Evolutionary conservation across 1,284 basidiomycete species (phyloP), one percentile per base, ranked within the genome.

Genomic region (Leccinum pachyderme): DNA sequence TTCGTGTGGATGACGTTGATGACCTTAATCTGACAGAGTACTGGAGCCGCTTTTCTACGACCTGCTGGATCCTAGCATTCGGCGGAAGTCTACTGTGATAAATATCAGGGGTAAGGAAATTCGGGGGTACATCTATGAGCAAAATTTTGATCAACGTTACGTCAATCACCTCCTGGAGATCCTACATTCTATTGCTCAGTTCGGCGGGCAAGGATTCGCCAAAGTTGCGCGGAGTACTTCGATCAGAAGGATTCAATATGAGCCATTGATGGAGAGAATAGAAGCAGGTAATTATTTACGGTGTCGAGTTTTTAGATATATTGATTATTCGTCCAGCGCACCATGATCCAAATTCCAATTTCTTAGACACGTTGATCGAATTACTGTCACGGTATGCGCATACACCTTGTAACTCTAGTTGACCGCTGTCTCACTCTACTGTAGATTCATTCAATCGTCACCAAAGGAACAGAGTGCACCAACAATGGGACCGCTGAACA

Each of bases 131-230:
- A 63, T 75, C 2, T 95, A 95, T 64, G 82, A 87, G 55, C 79
- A 81, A 25, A 78, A 88, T 1, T 90, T 93, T 61, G 92, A 97
- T 65, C 85, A 93, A 61, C 81, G 83, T 24, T 82, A 86, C 57
- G 75, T 84, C 12, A 80, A 83, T 53, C 83, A 92, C 69, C 72
- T 91, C 6, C 72, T 96, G 41, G 87, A 92, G 53, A 84, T 83
- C n/a, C 70, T 98, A 4, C 75, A 90, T 2, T 85, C 87, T 0
- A 78, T 98, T 4, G 83, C 91, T 45, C 82, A 85, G 25, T 95
- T 95, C 67, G 95, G 94, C 2, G 94, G 94, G 0, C 87, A 93
- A 69, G 91, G 90, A 0, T 92, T 96, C 67, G 78, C 83, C 44
- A 88, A 90, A 62, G 80, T 86, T 2, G 81, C 87, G 0, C 79